These are phyloP conservation scores for Oryza longistaminata DNA, from an alignment of 176 grass and related monocot genomes.

Conservation along the genomic window DNA sequence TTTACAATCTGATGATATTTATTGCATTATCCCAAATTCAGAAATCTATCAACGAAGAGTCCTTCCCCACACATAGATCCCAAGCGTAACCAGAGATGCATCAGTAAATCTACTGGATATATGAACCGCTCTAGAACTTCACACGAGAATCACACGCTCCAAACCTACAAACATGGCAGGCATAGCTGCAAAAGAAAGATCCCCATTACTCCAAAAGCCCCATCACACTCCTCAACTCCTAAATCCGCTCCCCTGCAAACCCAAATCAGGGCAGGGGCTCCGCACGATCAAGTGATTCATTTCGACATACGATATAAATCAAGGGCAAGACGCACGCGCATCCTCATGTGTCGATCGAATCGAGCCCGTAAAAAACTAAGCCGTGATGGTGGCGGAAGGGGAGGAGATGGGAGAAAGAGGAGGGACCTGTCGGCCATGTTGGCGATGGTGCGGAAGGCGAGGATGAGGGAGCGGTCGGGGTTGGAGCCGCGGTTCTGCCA, in stretches of 20 bases:
- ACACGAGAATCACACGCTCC: neutral
- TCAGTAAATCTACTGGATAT: neutral
- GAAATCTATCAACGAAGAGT: neutral
- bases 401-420: neutral
- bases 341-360: constrained; percentile 4
- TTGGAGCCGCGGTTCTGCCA: constrained; percentile 83
- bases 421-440: constrained; percentile 81
- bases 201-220: neutral
- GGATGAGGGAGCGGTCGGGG: constrained; percentile 78
- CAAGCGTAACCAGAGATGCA: neutral
- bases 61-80: constrained; percentile 26
- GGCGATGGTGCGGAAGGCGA: constrained; percentile 81
- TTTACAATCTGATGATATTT: neutral
- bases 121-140: neutral
- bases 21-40: neutral
- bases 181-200: no score
- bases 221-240: neutral
- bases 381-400: neutral
- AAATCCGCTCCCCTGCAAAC: neutral
- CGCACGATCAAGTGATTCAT: neutral
- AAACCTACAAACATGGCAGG: constrained; percentile 19
- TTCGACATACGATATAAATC: neutral
- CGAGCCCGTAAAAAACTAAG: neutral
- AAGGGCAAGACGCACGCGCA: neutral
- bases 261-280: constrained; percentile 1